Evolutionary conservation across 2,329 filamentous ascomycete species (phyloP).

Genomic region (Xylaria sp.): DNA sequence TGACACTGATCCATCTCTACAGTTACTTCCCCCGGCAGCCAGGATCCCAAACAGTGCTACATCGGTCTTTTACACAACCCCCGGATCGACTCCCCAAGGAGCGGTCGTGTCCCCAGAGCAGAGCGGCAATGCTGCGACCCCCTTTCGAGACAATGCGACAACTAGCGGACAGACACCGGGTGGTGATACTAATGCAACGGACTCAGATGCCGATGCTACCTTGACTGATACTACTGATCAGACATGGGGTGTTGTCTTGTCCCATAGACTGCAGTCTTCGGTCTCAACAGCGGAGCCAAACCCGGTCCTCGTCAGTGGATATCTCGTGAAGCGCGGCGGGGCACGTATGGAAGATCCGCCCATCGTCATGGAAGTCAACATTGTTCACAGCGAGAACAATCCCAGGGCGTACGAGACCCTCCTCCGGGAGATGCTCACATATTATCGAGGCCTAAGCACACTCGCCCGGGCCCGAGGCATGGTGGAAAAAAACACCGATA

Average conservation of each 20-base stretch:
- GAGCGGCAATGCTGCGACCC: conserved; percentile 56
- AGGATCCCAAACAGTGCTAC: conserved; percentile 54
- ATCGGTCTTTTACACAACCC: conserved; percentile 62
- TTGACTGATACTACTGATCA: conserved; percentile 77
- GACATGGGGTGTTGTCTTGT: conserved; percentile 74
- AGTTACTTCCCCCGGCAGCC: conserved; percentile 62
- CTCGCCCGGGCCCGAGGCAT: conserved; percentile 71
- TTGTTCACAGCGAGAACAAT: conserved; percentile 62
- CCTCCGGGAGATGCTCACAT: conserved; percentile 71
- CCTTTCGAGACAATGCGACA: conserved; percentile 46
- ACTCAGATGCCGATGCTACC: conserved; percentile 68
- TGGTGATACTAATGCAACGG: conserved; percentile 47
- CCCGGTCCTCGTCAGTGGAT: conserved; percentile 67
- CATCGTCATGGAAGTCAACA: conserved; percentile 66
- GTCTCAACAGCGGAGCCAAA: conserved; percentile 59
- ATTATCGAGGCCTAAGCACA: conserved; percentile 72
- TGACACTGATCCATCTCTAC: conserved; percentile 68
- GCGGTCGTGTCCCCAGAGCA: conserved; percentile 66
- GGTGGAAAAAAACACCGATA: conserved; percentile 62
- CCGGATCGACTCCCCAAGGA: conserved; percentile 70
- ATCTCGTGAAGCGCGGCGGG: conserved; percentile 68
- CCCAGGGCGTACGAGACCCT: conserved; percentile 66
- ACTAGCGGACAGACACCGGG: conserved; percentile 54
- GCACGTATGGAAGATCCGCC: conserved; percentile 62
- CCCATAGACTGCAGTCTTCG: conserved; percentile 68